Evolutionary conservation across 768 basidiomycete species (phyloP).

Genomic region (Astraeus odoratus): DNA sequence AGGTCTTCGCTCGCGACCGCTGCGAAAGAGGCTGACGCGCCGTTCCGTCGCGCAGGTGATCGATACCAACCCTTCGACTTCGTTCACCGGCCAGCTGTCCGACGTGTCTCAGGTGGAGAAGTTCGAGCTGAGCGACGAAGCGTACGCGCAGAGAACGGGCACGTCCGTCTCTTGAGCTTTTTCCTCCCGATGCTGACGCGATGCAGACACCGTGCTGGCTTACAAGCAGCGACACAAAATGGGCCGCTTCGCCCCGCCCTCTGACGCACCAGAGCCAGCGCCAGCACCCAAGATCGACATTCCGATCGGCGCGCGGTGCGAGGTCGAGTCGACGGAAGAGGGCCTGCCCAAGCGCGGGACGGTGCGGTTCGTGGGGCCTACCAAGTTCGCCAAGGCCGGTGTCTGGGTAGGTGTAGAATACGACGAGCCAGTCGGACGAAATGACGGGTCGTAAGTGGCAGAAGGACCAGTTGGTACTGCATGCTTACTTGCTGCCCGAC

Average conservation of each 20-base stretch:
- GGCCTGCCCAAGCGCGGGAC: slow-evolving; percentile 74
- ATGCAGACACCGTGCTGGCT: slow-evolving; percentile 75
- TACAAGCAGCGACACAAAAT: slow-evolving; percentile 85
- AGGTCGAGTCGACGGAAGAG: slow-evolving; percentile 67
- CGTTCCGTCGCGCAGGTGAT: slow-evolving; percentile 43
- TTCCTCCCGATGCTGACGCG: slow-evolving; percentile 3
- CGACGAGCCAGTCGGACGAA: slow-evolving; percentile 94
- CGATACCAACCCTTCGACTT: slow-evolving; percentile 69
- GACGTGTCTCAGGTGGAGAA: slow-evolving; percentile 87
- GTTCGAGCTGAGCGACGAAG: slow-evolving; percentile 79
- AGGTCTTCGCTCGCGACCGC: neutral
- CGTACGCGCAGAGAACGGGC: slow-evolving; percentile 81
- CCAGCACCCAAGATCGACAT: slow-evolving; percentile 39
- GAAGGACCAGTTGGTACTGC: neutral
- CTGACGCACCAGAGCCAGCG: slow-evolving; percentile 26
- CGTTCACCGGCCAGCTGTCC: slow-evolving; percentile 76
- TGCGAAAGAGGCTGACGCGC: neutral
- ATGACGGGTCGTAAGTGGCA: slow-evolving; percentile 83
- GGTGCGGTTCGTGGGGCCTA: slow-evolving; percentile 78
- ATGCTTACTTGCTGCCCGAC: neutral
- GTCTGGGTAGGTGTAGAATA: slow-evolving; percentile 92
- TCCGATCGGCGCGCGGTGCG: slow-evolving; percentile 67
- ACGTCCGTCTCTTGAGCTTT: neutral
- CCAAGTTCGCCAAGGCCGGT: slow-evolving; percentile 60
- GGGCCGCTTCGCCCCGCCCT: slow-evolving; percentile 73